Percentiles rank a stretch among this genome's conserved stretches.
These are phyloP conservation scores for Pythium insidiosum DNA, from an alignment of 352 stramenopile genomes.

Conservation along the genomic window DNA sequence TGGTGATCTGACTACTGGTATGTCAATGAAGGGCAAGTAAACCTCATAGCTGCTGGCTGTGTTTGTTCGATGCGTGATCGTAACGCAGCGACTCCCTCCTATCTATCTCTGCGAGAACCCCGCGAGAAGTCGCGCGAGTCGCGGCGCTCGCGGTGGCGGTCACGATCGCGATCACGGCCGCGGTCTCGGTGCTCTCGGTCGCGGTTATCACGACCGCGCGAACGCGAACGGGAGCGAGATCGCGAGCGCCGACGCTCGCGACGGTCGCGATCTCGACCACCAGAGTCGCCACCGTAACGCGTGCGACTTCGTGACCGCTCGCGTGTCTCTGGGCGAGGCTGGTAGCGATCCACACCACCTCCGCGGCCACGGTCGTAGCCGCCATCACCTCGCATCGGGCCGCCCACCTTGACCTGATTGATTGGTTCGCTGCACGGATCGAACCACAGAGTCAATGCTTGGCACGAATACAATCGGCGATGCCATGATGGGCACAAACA, in stretches of 20 bases:
- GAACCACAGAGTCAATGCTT: neutral
- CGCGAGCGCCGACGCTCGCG: slow-evolving; percentile 25
- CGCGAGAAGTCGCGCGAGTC: slow-evolving; percentile 33
- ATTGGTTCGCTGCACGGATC: slow-evolving; percentile 15
- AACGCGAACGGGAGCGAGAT: slow-evolving; percentile 29
- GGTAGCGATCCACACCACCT: slow-evolving; percentile 24
- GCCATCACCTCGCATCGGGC: neutral
- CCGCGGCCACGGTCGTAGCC: slow-evolving; percentile 1
- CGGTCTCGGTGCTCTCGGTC: slow-evolving; percentile 28
- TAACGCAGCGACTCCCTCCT: neutral
- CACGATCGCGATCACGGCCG: slow-evolving; percentile 14
- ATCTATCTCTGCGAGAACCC: slow-evolving; percentile 14
- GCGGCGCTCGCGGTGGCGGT: slow-evolving; percentile 29
- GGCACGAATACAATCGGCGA: slow-evolving; percentile 9
- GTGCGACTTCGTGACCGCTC: slow-evolving; percentile 16
- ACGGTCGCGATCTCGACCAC: slow-evolving; percentile 5
- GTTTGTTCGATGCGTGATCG: too few species aligned
- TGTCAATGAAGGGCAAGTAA: too few species aligned
- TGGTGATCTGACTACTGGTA: too few species aligned
- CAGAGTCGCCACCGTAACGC: slow-evolving; percentile 6
- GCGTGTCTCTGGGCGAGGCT: slow-evolving; percentile 33
- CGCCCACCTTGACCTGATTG: slow-evolving; percentile 16
- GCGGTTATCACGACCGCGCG: slow-evolving; percentile 17
- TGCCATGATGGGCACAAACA: slow-evolving; percentile 3
- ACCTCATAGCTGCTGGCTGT: too few species aligned